Evolutionary conservation across 306 rosid species (phyloP), one percentile per base, ranked within the genome.

Genomic region (Spatholobus suberectus): DNA sequence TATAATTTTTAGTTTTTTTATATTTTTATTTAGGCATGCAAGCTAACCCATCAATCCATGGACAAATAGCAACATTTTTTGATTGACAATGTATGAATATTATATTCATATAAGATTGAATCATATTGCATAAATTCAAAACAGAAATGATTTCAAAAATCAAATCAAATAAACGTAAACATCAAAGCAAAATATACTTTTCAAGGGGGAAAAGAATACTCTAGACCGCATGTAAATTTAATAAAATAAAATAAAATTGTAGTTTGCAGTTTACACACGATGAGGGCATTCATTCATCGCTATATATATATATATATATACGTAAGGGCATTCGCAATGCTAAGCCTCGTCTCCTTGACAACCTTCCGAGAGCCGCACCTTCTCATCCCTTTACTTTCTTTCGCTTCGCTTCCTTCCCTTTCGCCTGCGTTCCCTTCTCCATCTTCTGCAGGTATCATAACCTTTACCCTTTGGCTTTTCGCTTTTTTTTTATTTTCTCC

Each of bases 361-460:
- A 54, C 21, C 61, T 5, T 58, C 55, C 46, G 23, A 40, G 27
- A 37, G 83, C 71, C 71, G 77, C 78, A 27, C 18, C 70, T 54
- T 69, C 81, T 24, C 52, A 49, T n/a, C 68, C 14, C 8, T 68
- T 8, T 70, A 76, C 3, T 69, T 46, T 49, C 82, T 2, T 21
- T 58, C 54, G 23, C 43, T 29, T 32, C 32, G n/a, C 5, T 34
- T 35, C 54, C 23, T 3, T 34, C 8, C 23, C 12, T 47, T 3
- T 9, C 2, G 24, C 32, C 83, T 55, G 44, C 40, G 9, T 35
- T 67, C 29, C 18, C 57, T 13, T 67, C 62, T 43, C 26, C n/a
- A 52, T 38, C 57, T 8, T 11, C 84, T 58, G 63, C 84, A 71
- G 84, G 84, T 78, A 46, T 15, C 65, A 0, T 6, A 62, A 3